These are phyloP conservation scores for Annulohypoxylon stygium DNA, from an alignment of 495 filamentous ascomycete species.

Conservation along the genomic window DNA sequence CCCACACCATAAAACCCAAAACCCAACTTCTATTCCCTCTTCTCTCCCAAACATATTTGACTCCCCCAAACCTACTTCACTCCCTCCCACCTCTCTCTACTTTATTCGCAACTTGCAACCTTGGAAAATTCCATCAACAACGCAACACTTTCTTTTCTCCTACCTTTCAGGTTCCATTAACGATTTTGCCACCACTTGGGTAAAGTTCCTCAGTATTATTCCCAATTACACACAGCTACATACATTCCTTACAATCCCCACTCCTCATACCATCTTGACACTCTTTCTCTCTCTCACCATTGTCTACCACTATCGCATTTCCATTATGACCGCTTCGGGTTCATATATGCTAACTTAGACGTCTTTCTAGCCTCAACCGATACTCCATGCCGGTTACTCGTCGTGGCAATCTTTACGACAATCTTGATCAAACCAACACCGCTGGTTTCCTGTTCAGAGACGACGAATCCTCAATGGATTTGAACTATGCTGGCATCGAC, in stretches of 20 bases:
- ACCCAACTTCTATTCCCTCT: not conserved
- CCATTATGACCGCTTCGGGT: not conserved
- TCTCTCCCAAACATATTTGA: no score
- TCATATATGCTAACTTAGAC: constrained; percentile 31
- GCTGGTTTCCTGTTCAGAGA: constrained; percentile 86
- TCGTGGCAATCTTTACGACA: constrained; percentile 68
- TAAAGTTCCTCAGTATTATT: not conserved
- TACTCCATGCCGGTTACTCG: constrained; percentile 90
- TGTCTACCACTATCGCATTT: not conserved
- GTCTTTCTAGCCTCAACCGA: constrained; percentile 73
- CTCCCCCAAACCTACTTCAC: not conserved
- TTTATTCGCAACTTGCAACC: not conserved
- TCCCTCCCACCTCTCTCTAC: not conserved
- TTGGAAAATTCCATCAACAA: not conserved
- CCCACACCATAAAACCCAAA: not conserved
- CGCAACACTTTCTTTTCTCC: not conserved
- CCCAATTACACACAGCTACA: not conserved
- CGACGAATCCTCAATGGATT: constrained; percentile 72
- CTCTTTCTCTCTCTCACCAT: not conserved
- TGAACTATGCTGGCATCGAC: constrained; percentile 77
- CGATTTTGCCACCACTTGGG: not conserved
- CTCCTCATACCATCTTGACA: not conserved
- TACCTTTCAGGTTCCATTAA: not conserved
- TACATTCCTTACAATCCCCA: not conserved
- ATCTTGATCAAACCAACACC: constrained; percentile 80